Conservation (phyloP, 2,329 filamentous ascomycete genomes). For the Hypoxylon sp. region DNA sequence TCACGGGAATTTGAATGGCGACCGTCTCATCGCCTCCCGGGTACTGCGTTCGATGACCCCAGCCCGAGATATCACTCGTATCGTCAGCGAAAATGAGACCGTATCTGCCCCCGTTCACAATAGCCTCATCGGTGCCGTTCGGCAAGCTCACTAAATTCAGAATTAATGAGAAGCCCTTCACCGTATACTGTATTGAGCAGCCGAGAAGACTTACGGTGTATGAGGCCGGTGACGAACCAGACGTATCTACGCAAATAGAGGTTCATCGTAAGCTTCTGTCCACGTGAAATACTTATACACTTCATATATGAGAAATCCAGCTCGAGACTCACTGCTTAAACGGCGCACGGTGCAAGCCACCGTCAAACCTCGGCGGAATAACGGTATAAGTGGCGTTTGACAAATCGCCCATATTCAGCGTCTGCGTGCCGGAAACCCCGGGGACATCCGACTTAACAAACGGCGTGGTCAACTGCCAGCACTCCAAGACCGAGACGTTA, state of each 20-base stretch:
- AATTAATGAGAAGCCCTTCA: neutral
- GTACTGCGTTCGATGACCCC: slow-evolving; percentile 59
- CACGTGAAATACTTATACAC: neutral
- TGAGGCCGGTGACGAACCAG: slow-evolving; percentile 56
- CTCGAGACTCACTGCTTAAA: slow-evolving; percentile 55
- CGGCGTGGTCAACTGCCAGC: slow-evolving; percentile 58
- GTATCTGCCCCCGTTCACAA: slow-evolving; percentile 56
- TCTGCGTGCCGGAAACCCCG: slow-evolving; percentile 52
- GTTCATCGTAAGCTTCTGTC: neutral
- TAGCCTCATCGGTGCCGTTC: slow-evolving; percentile 54
- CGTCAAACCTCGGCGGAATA: slow-evolving; percentile 55
- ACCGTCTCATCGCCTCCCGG: slow-evolving; percentile 56
- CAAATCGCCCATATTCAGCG: slow-evolving; percentile 52
- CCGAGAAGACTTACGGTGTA: slow-evolving; percentile 46
- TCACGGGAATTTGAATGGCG: slow-evolving; percentile 54
- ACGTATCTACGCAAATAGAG: slow-evolving; percentile 50
- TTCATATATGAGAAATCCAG: neutral
- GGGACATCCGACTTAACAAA: slow-evolving; percentile 51
- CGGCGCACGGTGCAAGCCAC: slow-evolving; percentile 59
- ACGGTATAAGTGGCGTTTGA: slow-evolving; percentile 55
- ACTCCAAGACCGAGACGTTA: slow-evolving; percentile 59
- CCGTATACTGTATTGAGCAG: neutral
- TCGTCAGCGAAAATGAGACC: slow-evolving; percentile 60
- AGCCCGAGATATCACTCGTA: slow-evolving; percentile 55
- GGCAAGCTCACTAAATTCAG: slow-evolving; percentile 55